Percentiles rank a stretch among this genome's conserved stretches.
These are phyloP conservation scores for Paulownia fortunei DNA, from an alignment of 257 asterid genomes.

Conservation along the genomic window DNA sequence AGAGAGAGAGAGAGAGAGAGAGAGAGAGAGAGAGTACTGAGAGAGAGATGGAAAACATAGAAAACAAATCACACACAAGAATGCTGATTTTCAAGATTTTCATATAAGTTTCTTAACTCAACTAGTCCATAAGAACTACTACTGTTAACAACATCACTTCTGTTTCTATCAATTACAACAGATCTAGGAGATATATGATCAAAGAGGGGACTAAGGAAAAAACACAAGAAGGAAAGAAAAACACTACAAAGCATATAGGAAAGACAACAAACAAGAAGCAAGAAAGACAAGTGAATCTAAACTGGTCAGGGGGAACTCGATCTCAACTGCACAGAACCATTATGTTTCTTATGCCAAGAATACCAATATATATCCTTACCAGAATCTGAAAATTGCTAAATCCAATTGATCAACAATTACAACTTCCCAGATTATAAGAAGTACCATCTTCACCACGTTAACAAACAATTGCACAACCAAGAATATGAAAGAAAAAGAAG, in stretches of 20 bases:
- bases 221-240: constrained; percentile 15
- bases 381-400: not conserved
- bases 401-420: too few species aligned
- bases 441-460: not conserved
- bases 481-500: not conserved
- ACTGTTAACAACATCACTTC: constrained; percentile 21
- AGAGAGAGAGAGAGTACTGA: too few species aligned
- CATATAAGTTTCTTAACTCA: constrained; percentile 32
- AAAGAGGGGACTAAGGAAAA: constrained; percentile 29
- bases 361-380: constrained; percentile 25
- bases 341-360: constrained; percentile 5
- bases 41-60: too few species aligned
- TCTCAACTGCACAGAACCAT: constrained; percentile 31
- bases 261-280: constrained; percentile 32
- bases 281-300: constrained; percentile 40
- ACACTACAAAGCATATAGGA: constrained; percentile 27
- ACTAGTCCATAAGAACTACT: constrained; percentile 14
- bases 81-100: constrained; percentile 32
- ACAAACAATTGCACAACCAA: not conserved
- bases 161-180: constrained; percentile 36
- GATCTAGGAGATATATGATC: constrained; percentile 43
- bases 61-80: not conserved
- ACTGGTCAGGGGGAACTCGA: constrained; percentile 5
- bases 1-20: too few species aligned
- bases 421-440: too few species aligned